Base-by-base conservation (phyloP, 768 basidiomycete species). In the Pleurotus pulmonarius region DNA sequence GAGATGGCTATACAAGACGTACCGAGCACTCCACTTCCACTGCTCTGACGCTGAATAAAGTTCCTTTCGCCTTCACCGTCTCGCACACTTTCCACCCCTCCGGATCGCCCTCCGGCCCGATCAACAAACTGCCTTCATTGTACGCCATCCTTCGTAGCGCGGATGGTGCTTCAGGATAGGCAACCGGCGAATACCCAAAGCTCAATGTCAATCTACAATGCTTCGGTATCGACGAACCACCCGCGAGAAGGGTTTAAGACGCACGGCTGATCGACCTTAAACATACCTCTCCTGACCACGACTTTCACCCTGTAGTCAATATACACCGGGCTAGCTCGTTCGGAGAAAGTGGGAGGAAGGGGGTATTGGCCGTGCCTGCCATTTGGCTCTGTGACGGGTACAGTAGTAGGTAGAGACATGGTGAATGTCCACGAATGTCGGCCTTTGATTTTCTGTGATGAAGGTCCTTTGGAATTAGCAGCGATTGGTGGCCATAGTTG, bases 231-330 rank as follows among this genome's bases (percentile, higher is more conserved):
- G 29, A 34, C 29, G 29, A 34, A 34, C 29, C 11, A 34, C 29
- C 29, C 29, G 29, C 29, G 29, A 24, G 26, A 49, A 15, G 25
- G 38, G 16, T 38, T 18, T 37, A 11, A 29, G n/a, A 65, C 73
- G 47, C 55, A 85, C 83, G 69, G 75, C 56, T 81, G 75, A 61
- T 84, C 78, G 2, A 78, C 73, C 60, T 71, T 77, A 56, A 86
- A 65, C 15, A 74, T 66, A 1, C 77, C 73, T 18, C 81, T 76
- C 61, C 74, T 78, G 29, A 85, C 65, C 1, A 75, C 83, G 22
- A 80, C 78, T 12, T 74, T 64, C 6, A 83, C 61, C 61, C 73
- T 76, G 64, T 85, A 86, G 56, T 85, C 83, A 52, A 85, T 72
- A 59, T 82, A 83, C 13, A 73, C 80, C 1, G 78, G 76, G 45